These are phyloP conservation scores for Globisporangium irregulare DNA, from an alignment of 352 stramenopile species.

Conservation along the genomic window DNA sequence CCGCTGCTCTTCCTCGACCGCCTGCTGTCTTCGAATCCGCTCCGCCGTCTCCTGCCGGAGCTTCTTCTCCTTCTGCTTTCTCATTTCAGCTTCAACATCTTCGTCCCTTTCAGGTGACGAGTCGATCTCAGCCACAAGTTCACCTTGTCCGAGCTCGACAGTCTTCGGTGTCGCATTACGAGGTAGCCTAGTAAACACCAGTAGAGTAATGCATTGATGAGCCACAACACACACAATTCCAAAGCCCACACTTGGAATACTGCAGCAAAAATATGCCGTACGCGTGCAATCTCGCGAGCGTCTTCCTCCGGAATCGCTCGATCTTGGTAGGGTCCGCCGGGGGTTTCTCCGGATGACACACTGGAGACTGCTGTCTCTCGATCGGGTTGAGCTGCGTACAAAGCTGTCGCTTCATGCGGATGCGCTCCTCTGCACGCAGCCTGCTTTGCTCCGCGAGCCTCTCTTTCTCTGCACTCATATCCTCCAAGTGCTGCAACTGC, in stretches of 20 bases:
- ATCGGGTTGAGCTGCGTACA: constrained; percentile 8
- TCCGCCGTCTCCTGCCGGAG: constrained; percentile 47
- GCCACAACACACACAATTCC: background rate
- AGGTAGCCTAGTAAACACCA: background rate
- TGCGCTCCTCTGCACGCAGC: constrained; percentile 40
- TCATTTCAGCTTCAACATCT: constrained; percentile 21
- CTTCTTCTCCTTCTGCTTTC: constrained; percentile 37
- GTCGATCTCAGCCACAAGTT: background rate
- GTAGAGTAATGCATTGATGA: background rate
- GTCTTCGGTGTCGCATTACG: background rate
- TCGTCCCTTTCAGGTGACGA: constrained; percentile 17
- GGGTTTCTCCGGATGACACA: constrained; percentile 8
- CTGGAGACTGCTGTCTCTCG: background rate
- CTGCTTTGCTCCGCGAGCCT: constrained; percentile 36
- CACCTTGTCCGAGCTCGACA: background rate
- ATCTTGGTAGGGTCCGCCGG: constrained; percentile 10
- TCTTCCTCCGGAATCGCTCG: constrained; percentile 18
- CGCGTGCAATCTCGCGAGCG: constrained; percentile 13
- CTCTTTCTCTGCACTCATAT: constrained; percentile 32
- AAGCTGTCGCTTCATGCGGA: constrained; percentile 29
- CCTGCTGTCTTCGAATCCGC: constrained; percentile 40
- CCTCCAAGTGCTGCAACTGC: constrained; percentile 17
- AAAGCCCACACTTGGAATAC: background rate
- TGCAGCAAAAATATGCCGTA: background rate
- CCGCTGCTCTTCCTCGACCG: constrained; percentile 39